Base-by-base conservation (phyloP, 1,284 basidiomycete genomes). In the Fomitopsis betulina region DNA sequence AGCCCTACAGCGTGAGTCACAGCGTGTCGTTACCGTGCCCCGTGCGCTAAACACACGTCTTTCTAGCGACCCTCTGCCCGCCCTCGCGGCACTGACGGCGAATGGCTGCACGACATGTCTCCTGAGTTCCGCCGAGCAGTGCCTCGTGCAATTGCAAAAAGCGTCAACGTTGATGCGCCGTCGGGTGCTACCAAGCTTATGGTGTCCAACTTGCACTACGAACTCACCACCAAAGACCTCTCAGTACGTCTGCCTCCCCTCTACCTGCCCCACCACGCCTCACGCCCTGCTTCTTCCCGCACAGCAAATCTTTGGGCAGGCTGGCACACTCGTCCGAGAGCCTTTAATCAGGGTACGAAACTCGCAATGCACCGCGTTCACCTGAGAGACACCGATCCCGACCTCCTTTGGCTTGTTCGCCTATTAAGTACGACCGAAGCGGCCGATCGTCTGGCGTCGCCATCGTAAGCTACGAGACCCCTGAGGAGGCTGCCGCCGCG, bases 331-430 rank as follows among this genome's bases (percentile, higher is more conserved):
- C 72, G 83, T 91, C 70, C 86, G 91, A 75, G 91, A 94, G 77
- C 94, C 95, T 75, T 79, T 86, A 75, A 96, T 98, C 78, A 93
- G 89, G 88, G 95, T 98, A 91, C 86, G 89, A 84, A 76, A 69
- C 68, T 76, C 74, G 70, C 73, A 76, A 74, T 83, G 79, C 83
- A 79, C 80, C 79, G 76, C 76, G 73, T 81, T 77, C 76, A 74
- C 80, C 75, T 82, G 72, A 80, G 64, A 70, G 69, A 80, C 68
- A 67, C 68, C 70, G 70, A 72, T 73, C 67, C 72, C 72, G 72
- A 72, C 74, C 73, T 51, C 71, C 71, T 78, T 78, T 78, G 73
- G 73, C 73, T 74, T 54, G 50, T 68, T 66, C 65, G 68, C 70
- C 64, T 71, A 12, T 73, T 71, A 80, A 97, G 95, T 98, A 95